Evolutionary conservation across 176 grass and related monocot genomes (phyloP).

Genomic region (Lolium rigidum): DNA sequence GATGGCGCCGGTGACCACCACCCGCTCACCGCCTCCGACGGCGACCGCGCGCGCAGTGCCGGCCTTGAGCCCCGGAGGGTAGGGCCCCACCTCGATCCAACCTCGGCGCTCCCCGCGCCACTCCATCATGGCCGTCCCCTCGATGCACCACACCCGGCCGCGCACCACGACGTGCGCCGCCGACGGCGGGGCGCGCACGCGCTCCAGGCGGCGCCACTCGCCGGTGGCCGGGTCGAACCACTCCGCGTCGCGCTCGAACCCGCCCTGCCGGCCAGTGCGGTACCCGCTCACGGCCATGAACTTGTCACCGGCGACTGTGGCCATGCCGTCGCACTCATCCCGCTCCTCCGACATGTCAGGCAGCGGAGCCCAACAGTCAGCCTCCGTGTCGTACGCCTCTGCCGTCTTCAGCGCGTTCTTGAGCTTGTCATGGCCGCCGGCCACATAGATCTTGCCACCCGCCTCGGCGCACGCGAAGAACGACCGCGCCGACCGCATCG

Average conservation of each 20-base stretch:
- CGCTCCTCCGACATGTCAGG: conserved; percentile 85
- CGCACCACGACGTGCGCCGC: conserved; percentile 44
- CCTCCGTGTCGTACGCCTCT: conserved; percentile 59
- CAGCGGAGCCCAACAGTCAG: conserved; percentile 61
- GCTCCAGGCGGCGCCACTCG: conserved; percentile 47
- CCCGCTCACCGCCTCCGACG: neutral
- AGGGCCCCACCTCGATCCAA: conserved; percentile 57
- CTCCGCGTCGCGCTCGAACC: conserved; percentile 57
- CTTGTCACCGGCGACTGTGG: conserved; percentile 44
- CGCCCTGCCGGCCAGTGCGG: conserved; percentile 33
- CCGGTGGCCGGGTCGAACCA: conserved; percentile 32
- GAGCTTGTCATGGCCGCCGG: conserved; percentile 74
- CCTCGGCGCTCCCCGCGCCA: neutral
- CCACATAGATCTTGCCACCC: conserved; percentile 58
- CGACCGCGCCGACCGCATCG: conserved; percentile 44
- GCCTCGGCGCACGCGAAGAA: conserved; percentile 83
- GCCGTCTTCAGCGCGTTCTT: conserved; percentile 90
- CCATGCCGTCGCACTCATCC: conserved; percentile 75
- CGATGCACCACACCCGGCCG: conserved; percentile 56
- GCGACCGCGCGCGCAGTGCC: conserved; percentile 33
- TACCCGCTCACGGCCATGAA: conserved; percentile 78
- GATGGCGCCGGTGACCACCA: too few relatives aligned
- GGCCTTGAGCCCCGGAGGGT: conserved; percentile 39
- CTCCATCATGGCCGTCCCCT: conserved; percentile 42
- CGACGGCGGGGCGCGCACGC: conserved; percentile 37